These are phyloP conservation scores for Aureobasidium mangrovei DNA, from an alignment of 2,329 filamentous ascomycete species.

Conservation along the genomic window DNA sequence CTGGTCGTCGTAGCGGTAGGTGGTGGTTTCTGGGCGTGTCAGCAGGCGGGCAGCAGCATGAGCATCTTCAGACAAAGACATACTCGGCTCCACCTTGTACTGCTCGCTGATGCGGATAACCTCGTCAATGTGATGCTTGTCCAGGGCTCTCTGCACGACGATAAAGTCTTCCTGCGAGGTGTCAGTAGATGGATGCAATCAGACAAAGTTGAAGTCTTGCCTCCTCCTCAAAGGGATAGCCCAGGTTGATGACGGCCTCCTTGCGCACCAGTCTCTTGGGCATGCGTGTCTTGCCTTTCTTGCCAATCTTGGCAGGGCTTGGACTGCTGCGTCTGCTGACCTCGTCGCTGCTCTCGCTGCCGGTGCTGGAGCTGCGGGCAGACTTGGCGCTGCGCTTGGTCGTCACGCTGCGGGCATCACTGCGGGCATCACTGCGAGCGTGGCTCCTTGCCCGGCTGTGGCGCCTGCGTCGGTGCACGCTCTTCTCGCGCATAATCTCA, in stretches of 20 bases:
- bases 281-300: conserved; percentile 81
- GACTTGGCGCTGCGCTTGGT: conserved; percentile 10
- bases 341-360: conserved; percentile 32
- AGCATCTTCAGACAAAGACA: conserved; percentile 18
- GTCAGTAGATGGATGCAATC: not conserved
- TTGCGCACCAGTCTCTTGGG: conserved; percentile 72
- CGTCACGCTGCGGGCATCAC: conserved; percentile 15
- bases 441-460: conserved; percentile 18
- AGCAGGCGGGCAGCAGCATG: conserved; percentile 5
- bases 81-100: conserved; percentile 45
- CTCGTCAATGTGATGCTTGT: conserved; percentile 85
- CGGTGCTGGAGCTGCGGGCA: conserved; percentile 19
- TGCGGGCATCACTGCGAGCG: conserved; percentile 13
- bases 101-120: conserved; percentile 74
- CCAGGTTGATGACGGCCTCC: conserved; percentile 70
- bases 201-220: conserved; percentile 38
- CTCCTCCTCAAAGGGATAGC: conserved; percentile 82
- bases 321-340: conserved; percentile 21
- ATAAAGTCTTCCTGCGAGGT: conserved; percentile 61
- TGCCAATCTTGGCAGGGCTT: conserved; percentile 29
- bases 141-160: conserved; percentile 73
- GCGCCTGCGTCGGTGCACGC: conserved; percentile 22
- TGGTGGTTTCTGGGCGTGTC: conserved; percentile 25
- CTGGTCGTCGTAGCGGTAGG: conserved; percentile 28
- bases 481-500: conserved; percentile 39